phyloP scores from a whole-genome alignment of 108 stramenopile genomes.

The Skeletonema potamos region DNA sequence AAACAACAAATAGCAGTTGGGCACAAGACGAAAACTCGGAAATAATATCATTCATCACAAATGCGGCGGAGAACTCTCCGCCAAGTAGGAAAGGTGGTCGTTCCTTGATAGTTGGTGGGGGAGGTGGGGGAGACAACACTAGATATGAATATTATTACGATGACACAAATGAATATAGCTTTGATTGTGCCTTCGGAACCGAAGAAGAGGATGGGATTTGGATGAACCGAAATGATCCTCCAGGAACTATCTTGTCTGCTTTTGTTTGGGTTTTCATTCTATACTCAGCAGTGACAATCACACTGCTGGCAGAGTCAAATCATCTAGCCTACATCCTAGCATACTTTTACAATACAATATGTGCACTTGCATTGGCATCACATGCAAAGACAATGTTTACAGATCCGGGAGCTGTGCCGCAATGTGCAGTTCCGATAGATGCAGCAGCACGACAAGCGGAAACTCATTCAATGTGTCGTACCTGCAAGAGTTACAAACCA shows the following conservation, averaged over 20 bases:
- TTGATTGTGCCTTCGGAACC: slow-evolving; percentile 34
- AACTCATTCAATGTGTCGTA: slow-evolving; percentile 72
- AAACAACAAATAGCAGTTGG: background rate
- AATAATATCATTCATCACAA: background rate
- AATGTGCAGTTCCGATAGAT: slow-evolving; percentile 69
- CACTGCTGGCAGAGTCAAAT: slow-evolving; percentile 56
- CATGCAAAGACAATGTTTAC: slow-evolving; percentile 82
- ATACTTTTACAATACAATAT: slow-evolving; percentile 57
- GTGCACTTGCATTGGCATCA: slow-evolving; percentile 62
- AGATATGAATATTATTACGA: slow-evolving; percentile 36
- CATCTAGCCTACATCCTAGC: slow-evolving; percentile 59
- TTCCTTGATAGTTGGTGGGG: background rate
- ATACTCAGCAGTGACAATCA: slow-evolving; percentile 70
- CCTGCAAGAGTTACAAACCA: slow-evolving; percentile 93
- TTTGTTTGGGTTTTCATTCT: slow-evolving; percentile 63
- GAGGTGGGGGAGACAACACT: background rate
- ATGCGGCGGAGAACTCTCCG: background rate
- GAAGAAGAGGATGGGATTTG: slow-evolving; percentile 72
- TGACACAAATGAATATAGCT: slow-evolving; percentile 38
- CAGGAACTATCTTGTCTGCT: slow-evolving; percentile 69
- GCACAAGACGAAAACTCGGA: background rate
- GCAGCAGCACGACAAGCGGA: slow-evolving; percentile 51
- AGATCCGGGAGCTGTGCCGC: slow-evolving; percentile 91
- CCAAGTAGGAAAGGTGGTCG: background rate
- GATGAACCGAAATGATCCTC: slow-evolving; percentile 68